A percentile compares a stretch with the other conserved stretches of the same genome.
These are phyloP conservation scores for Nevesoporus exiguus DNA, from an alignment of 768 basidiomycete species.

Conservation along the genomic window DNA sequence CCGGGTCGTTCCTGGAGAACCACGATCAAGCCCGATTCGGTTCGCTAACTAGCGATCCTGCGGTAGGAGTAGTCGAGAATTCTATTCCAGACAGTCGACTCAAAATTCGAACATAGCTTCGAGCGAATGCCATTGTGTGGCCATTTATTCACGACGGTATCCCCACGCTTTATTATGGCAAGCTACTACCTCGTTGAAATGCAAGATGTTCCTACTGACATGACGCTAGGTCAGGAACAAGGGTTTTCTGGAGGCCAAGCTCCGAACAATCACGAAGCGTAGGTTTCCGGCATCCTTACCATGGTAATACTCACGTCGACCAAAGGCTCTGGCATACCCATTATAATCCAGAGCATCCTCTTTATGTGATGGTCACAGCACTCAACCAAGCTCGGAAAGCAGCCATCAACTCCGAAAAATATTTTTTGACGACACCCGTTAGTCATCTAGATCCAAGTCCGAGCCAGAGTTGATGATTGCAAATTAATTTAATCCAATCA, in stretches of 20 bases:
- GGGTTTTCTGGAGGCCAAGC: constrained; percentile 42
- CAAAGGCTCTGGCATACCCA: constrained; percentile 57
- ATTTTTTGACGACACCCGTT: constrained; percentile 48
- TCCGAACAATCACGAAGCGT: constrained; percentile 53
- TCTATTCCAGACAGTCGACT: neutral
- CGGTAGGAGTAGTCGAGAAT: constrained; percentile 27
- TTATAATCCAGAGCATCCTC: constrained; percentile 48
- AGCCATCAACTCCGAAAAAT: constrained; percentile 40
- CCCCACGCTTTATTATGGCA: constrained; percentile 50
- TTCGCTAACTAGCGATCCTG: constrained; percentile 40
- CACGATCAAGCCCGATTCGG: constrained; percentile 52
- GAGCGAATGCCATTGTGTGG: constrained; percentile 48
- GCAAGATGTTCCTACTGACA: neutral
- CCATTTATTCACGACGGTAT: constrained; percentile 50
- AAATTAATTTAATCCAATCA: constrained; percentile 18
- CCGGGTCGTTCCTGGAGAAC: constrained; percentile 52
- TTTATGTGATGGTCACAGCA: constrained; percentile 42
- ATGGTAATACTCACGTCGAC: constrained; percentile 4
- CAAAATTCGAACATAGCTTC: constrained; percentile 28
- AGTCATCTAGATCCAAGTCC: constrained; percentile 7
- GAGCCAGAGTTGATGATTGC: neutral
- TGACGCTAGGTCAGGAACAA: constrained; percentile 44
- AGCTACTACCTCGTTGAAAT: neutral
- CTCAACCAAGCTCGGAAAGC: constrained; percentile 55
- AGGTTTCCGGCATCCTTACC: constrained; percentile 1